Conservation (phyloP, 2,329 filamentous ascomycete species). For the Paraphaeosphaeria sporulosa region DNA sequence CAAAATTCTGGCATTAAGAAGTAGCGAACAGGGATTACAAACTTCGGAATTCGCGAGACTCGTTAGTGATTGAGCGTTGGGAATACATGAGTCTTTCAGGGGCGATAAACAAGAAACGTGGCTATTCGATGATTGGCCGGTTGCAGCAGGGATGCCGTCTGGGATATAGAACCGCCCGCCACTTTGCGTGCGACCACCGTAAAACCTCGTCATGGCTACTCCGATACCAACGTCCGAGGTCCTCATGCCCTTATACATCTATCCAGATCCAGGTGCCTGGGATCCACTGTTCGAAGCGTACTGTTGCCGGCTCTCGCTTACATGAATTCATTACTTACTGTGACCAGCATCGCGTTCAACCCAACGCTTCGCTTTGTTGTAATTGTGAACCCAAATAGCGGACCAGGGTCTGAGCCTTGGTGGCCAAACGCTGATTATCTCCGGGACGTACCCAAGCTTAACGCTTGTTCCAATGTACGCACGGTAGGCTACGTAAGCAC, state of each 20-base stretch:
- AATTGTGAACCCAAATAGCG: constrained; percentile 58
- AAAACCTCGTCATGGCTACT: background rate
- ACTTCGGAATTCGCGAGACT: background rate
- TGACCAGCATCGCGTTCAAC: constrained; percentile 29
- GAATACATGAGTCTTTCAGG: background rate
- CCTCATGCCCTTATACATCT: constrained; percentile 60
- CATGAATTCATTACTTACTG: background rate
- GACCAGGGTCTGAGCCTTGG: constrained; percentile 54
- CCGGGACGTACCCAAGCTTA: constrained; percentile 52
- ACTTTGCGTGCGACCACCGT: background rate
- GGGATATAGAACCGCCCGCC: constrained; percentile 5
- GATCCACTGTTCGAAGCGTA: constrained; percentile 57
- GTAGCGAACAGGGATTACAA: no score
- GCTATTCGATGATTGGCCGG: constrained; percentile 15
- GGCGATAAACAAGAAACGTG: constrained; percentile 5
- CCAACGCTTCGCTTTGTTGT: constrained; percentile 58
- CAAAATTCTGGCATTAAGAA: no score
- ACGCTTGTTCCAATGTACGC: constrained; percentile 54
- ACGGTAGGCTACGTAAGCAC: constrained; percentile 61
- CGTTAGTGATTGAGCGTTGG: background rate
- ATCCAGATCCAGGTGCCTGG: constrained; percentile 57
- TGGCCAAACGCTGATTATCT: constrained; percentile 58
- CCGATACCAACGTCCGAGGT: constrained; percentile 38
- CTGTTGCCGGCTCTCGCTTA: background rate
- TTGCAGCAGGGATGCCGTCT: constrained; percentile 16